Base-by-base conservation (phyloP, 2,329 filamentous ascomycete species). In the Epichloe bromicola region DNA sequence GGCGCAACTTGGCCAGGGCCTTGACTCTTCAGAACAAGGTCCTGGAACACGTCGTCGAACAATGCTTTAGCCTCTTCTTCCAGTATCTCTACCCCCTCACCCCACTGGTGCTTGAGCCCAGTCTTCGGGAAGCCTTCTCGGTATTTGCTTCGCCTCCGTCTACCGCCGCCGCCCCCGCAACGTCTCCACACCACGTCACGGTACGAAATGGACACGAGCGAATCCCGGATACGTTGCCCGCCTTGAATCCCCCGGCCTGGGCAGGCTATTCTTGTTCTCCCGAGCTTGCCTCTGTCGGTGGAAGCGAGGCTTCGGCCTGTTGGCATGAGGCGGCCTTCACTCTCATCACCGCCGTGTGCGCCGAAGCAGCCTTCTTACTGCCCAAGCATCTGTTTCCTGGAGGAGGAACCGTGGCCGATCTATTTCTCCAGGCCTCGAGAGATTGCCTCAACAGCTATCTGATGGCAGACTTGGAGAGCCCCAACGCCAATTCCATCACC, bases 41-140 rank as follows among this genome's bases (percentile, higher is more conserved):
- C 45, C 51, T 65, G 8, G 58, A 65, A 26, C 54, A 54, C 5
- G 55, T 63, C 5, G 59, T 65, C 6, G 60, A 57, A 23, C 58
- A 60, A 26, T 71, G 67, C 48, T 61, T 71, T 34, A 61, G 68
- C 50, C 54, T 71, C 19, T 72, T 70, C 52, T 71, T 70, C 34
- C 61, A 70, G 48, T 70, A 70, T 46, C 66, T 72, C 2, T 71
- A 67, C 47, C 69, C 69, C 2, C 61, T 72, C 2, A 71, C 64
- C 17, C 69, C 68, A 2, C 53, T 71, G 41, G 63, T 71, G 3
- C 69, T 72, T 53, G 69, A 71, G 44, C 62, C 67, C 0, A 70
- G 63, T 56, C 59, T 71, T 5, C 63, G 68, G 14, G 59, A 66
- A 26, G 65, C 61, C 17, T 52, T 70, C 23, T 59, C 59, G 2